Conservation (phyloP, 768 basidiomycete species). For the Chalciporus piperatus region DNA sequence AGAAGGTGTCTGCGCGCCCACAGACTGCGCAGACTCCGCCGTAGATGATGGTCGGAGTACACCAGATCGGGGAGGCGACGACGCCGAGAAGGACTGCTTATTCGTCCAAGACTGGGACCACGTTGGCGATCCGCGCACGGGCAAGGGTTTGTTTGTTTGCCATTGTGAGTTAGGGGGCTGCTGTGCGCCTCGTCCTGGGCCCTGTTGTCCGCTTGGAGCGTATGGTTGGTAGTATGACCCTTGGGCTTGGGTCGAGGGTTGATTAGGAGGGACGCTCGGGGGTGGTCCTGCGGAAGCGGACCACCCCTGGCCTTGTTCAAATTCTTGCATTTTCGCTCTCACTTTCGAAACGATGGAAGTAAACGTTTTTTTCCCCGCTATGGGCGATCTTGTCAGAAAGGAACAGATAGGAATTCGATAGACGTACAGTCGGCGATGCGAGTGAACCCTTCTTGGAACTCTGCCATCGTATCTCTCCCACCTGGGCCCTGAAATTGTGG, state of each 20-base stretch:
- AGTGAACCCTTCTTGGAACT: constrained; percentile 71
- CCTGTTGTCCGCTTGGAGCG: constrained; percentile 1
- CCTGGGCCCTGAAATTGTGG: constrained; percentile 13
- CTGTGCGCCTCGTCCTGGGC: constrained; percentile 2
- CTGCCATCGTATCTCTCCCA: constrained; percentile 53
- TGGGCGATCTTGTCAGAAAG: not conserved
- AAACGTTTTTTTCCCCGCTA: constrained; percentile 79
- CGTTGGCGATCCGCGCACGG: constrained; percentile 1
- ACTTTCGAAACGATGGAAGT: constrained; percentile 70
- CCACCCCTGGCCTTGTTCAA: constrained; percentile 47
- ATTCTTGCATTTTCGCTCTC: constrained; percentile 81
- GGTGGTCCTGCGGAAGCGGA: constrained; percentile 4
- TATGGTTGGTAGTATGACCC: not conserved
- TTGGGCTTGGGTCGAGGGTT: not conserved
- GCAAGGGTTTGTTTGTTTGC: constrained; percentile 5
- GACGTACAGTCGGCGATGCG: constrained; percentile 76
- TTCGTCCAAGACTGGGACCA: constrained; percentile 11
- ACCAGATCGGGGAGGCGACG: constrained; percentile 15
- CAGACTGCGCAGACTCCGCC: not conserved
- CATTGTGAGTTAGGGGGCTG: not conserved
- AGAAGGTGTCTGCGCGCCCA: constrained; percentile 20
- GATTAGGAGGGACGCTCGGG: constrained; percentile 5
- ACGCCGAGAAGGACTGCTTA: constrained; percentile 9
- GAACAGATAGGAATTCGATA: not conserved
- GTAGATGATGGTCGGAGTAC: not conserved